Evolutionary conservation across 129 eudicot species (phyloP).

Genomic region (Flaveria sonorensis): DNA sequence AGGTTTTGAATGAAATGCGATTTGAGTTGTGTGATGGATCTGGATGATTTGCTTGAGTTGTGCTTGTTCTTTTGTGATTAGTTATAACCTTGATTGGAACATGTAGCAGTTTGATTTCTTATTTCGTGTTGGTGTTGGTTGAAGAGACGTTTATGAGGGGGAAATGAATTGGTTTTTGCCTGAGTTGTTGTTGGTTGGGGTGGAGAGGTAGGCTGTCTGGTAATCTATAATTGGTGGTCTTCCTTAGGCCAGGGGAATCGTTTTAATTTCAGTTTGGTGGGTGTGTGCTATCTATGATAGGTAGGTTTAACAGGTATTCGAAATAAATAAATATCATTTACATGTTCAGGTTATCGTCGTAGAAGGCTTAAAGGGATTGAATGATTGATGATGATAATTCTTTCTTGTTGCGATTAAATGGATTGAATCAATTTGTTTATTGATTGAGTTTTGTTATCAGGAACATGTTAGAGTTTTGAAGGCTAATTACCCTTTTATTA

Average conservation of each 20-base stretch:
- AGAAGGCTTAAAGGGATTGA: neutral
- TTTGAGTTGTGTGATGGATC: neutral
- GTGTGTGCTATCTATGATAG: neutral
- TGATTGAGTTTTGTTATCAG: neutral
- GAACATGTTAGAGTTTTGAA: neutral
- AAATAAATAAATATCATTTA: neutral
- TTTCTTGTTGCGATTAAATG: neutral
- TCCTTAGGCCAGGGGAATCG: neutral
- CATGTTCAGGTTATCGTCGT: neutral
- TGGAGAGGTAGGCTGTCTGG: neutral
- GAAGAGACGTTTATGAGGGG: neutral
- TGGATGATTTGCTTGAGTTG: neutral
- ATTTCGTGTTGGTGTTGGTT: slow-evolving; percentile 12
- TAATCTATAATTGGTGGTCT: neutral
- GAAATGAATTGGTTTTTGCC: neutral
- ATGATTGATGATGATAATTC: neutral
- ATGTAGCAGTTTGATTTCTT: neutral
- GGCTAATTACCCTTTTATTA: too few relatives aligned
- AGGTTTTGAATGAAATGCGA: too few relatives aligned
- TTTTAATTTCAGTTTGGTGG: slow-evolving; percentile 10
- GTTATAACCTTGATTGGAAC: neutral
- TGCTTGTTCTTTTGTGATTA: too few relatives aligned
- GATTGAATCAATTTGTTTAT: neutral
- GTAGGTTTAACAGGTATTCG: slow-evolving; percentile 2
- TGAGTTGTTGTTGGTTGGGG: neutral